phyloP scores from a whole-genome alignment of 2,329 filamentous ascomycete species.

The Penicillium sp. region DNA sequence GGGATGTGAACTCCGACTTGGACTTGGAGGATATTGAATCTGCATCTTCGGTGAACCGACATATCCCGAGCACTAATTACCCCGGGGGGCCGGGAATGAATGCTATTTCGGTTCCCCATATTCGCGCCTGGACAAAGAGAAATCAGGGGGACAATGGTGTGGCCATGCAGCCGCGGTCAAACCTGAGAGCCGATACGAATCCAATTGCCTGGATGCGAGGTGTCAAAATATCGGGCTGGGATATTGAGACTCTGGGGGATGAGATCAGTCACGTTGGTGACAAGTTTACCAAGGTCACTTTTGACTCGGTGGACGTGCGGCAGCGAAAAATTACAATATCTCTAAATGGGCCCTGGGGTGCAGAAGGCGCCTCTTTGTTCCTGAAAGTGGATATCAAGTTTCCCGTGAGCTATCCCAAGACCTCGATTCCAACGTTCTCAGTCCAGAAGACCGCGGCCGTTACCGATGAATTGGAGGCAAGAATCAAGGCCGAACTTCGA shows the following conservation, averaged over 20 bases:
- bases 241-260: conserved; percentile 53
- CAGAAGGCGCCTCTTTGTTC: conserved; percentile 50
- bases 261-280: conserved; percentile 59
- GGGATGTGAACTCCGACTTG: conserved; percentile 60
- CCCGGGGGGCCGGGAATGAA: conserved; percentile 42
- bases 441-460: conserved; percentile 57
- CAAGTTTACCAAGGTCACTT: conserved; percentile 57
- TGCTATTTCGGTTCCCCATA: conserved; percentile 52
- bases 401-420: conserved; percentile 53
- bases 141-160: conserved; percentile 47
- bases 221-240: conserved; percentile 56
- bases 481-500: conserved; percentile 50
- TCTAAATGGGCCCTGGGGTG: conserved; percentile 58
- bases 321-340: conserved; percentile 53
- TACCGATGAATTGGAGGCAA: conserved; percentile 47
- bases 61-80: conserved; percentile 18
- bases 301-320: conserved; percentile 56
- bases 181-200: conserved; percentile 49
- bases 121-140: conserved; percentile 43
- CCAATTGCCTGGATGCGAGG: conserved; percentile 63
- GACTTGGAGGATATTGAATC: conserved; percentile 51
- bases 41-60: conserved; percentile 27
- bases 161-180: conserved; percentile 48
- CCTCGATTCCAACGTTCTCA: conserved; percentile 49
- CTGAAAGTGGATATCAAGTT: conserved; percentile 57